These are phyloP conservation scores for Botrytis paeoniae DNA, from an alignment of 2,329 filamentous ascomycete species.

Conservation along the genomic window DNA sequence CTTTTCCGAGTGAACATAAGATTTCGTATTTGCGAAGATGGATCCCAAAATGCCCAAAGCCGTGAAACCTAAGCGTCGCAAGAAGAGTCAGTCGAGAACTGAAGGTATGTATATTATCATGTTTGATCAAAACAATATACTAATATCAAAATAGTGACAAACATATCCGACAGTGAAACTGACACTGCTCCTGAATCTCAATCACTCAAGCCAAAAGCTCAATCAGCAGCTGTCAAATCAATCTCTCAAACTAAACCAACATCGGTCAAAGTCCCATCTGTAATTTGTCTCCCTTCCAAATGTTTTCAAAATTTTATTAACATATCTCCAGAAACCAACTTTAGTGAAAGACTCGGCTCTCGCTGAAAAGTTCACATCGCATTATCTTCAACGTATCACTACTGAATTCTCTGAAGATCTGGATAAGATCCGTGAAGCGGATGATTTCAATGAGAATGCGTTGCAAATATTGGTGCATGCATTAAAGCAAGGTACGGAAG, in stretches of 20 bases:
- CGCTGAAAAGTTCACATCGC: slow-evolving; percentile 54
- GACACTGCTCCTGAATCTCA: slow-evolving; percentile 5
- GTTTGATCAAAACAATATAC: not conserved
- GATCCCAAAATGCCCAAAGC: slow-evolving; percentile 5
- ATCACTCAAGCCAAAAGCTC: not conserved
- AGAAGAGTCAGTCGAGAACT: slow-evolving; percentile 21
- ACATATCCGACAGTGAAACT: slow-evolving; percentile 18
- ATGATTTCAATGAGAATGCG: slow-evolving; percentile 66
- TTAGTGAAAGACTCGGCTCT: slow-evolving; percentile 28
- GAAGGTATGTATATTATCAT: slow-evolving; percentile 15
- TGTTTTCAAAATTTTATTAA: not conserved
- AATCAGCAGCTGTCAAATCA: not conserved
- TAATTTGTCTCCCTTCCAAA: not conserved
- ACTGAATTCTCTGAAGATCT: slow-evolving; percentile 72
- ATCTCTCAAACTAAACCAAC: not conserved
- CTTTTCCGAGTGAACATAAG: not conserved
- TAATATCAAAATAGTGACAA: not conserved
- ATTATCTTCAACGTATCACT: slow-evolving; percentile 66
- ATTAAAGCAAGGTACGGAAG: slow-evolving; percentile 62
- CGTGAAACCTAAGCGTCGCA: slow-evolving; percentile 17
- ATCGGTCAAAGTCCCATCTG: slow-evolving; percentile 1
- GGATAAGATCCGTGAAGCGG: slow-evolving; percentile 63
- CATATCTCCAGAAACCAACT: slow-evolving; percentile 12
- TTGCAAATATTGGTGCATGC: slow-evolving; percentile 65
- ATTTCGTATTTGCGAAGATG: not conserved